Percentiles rank a stretch among this genome's conserved stretches.
These are phyloP conservation scores for Saccharomyces hybrid DNA, from an alignment of 1,139 yeast genomes.

Conservation along the genomic window DNA sequence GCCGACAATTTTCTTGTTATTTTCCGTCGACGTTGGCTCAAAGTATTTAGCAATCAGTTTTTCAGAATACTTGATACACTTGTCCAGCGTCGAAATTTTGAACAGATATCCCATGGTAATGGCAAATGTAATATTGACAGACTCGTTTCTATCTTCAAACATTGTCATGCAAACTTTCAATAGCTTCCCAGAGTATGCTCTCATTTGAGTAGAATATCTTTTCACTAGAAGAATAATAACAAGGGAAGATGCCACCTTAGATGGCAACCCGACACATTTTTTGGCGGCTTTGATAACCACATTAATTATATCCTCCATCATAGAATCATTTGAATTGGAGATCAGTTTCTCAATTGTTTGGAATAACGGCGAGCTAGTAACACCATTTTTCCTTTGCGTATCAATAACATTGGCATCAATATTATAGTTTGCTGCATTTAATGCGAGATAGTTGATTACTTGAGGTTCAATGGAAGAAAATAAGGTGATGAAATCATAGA, in stretches of 20 bases:
- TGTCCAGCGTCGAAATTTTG: conserved; percentile 50
- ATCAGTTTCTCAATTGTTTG: conserved; percentile 71
- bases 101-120: conserved; percentile 74
- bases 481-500: conserved; percentile 59
- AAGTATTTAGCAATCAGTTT: conserved; percentile 52
- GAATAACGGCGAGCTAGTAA: conserved; percentile 83
- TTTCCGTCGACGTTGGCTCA: conserved; percentile 28
- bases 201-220: conserved; percentile 45
- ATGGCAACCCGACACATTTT: conserved; percentile 79
- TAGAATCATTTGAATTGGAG: conserved; percentile 45
- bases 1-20: conserved; percentile 49
- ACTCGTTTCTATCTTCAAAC: conserved; percentile 60
- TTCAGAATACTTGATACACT: conserved; percentile 47
- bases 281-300: conserved; percentile 42
- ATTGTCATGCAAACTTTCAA: conserved; percentile 52
- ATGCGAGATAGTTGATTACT: conserved; percentile 70
- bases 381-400: conserved; percentile 62
- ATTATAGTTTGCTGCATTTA: conserved; percentile 85
- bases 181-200: conserved; percentile 56
- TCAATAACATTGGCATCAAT: conserved; percentile 66
- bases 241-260: conserved; percentile 81
- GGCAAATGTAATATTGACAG: conserved; percentile 71
- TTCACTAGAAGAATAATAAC: conserved; percentile 59
- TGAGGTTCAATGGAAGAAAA: conserved; percentile 92
- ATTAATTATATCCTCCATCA: conserved; percentile 47